These are phyloP conservation scores for Hemisphaericaspora subhashii DNA, from an alignment of 1,139 yeast genomes.

Conservation along the genomic window DNA sequence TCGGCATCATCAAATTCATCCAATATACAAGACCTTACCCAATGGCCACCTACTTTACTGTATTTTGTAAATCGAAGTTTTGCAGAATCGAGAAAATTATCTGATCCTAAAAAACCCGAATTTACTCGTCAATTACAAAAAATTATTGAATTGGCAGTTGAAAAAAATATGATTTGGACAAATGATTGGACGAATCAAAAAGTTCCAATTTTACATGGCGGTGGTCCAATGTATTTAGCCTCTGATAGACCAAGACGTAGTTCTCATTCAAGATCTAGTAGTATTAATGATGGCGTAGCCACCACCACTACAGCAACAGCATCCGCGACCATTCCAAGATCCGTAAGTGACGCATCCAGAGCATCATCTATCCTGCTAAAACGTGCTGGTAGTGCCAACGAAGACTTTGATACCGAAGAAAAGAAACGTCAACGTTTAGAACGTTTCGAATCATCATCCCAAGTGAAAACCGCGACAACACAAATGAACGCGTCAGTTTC, in stretches of 20 bases:
- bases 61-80: slow-evolving; percentile 32
- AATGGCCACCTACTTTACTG: slow-evolving; percentile 37
- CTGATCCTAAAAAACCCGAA: slow-evolving; percentile 18
- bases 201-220: slow-evolving; percentile 50
- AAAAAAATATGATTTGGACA: slow-evolving; percentile 42
- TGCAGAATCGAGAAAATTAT: slow-evolving; percentile 20
- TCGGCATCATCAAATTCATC: background rate
- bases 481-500: background rate
- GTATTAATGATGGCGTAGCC: background rate
- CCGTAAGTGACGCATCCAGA: too few relatives aligned
- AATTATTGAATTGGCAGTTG: slow-evolving; percentile 44
- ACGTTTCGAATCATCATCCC: slow-evolving; percentile 37
- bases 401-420: slow-evolving; percentile 34
- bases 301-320: background rate
- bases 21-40: background rate
- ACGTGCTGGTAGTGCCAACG: slow-evolving; percentile 1
- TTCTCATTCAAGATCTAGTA: background rate
- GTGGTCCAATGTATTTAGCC: slow-evolving; percentile 6
- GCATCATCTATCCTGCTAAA: too few relatives aligned
- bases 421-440: slow-evolving; percentile 48
- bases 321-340: too few relatives aligned
- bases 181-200: slow-evolving; percentile 63
- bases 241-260: background rate
- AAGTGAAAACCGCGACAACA: slow-evolving; percentile 1
- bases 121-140: slow-evolving; percentile 32